Conservation (phyloP, 1,284 basidiomycete genomes). For the Macrocybe sp. region DNA sequence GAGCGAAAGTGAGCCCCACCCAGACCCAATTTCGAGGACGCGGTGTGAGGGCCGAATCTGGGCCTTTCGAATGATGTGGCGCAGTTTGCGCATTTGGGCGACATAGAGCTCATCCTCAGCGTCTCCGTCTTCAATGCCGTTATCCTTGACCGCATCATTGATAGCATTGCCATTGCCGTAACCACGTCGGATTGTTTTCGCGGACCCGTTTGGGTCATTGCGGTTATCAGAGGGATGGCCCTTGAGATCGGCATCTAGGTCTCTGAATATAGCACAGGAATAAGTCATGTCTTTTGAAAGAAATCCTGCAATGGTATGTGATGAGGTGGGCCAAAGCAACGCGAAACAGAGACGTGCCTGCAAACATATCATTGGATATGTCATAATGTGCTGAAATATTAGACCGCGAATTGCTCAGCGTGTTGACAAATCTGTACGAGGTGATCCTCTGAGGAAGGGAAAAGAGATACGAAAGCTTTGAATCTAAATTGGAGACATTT, state of each 20-base stretch:
- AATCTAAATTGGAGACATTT: conserved; percentile 41
- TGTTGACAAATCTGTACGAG: conserved; percentile 57
- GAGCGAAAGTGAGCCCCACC: conserved; percentile 78
- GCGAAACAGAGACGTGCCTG: conserved; percentile 26
- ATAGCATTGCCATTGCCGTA: not conserved
- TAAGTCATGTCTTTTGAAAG: conserved; percentile 80
- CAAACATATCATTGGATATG: conserved; percentile 59
- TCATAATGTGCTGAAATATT: conserved; percentile 78
- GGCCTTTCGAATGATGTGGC: conserved; percentile 49
- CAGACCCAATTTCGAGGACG: conserved; percentile 77
- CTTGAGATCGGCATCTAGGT: conserved; percentile 59
- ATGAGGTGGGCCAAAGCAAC: not conserved
- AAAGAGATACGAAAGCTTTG: conserved; percentile 46
- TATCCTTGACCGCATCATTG: not conserved
- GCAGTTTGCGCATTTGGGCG: conserved; percentile 65
- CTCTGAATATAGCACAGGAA: conserved; percentile 69
- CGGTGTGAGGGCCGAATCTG: conserved; percentile 54
- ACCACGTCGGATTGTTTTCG: not conserved
- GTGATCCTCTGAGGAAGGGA: conserved; percentile 55
- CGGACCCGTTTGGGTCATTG: conserved; percentile 16
- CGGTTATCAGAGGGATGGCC: conserved; percentile 22
- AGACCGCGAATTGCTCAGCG: conserved; percentile 56
- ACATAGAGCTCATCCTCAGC: conserved; percentile 52
- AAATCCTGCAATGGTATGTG: conserved; percentile 45
- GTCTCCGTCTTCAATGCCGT: conserved; percentile 3